Evolutionary conservation across 2,329 filamentous ascomycete species (phyloP), one percentile per base, ranked within the genome.

Genomic region (Tolypocladium ophioglossoides): DNA sequence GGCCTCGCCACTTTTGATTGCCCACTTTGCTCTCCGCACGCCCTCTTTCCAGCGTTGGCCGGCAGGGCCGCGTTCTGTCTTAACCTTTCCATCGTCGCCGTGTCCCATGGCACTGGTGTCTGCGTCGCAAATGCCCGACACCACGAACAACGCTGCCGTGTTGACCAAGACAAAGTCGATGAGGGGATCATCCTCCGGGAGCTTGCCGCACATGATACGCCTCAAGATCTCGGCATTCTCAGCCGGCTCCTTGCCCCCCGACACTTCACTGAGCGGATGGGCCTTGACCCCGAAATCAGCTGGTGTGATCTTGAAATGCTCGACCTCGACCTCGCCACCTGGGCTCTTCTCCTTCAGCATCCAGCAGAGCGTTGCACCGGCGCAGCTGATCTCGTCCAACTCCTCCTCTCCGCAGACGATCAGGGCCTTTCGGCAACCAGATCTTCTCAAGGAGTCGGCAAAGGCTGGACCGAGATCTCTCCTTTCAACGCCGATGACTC

Each of bases 41-140:
- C 92, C 94, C 67, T 96, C 92, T 74, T 95, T 99, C 94, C 94
- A 99, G 64, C 92, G 80, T 55, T 89, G 83, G 16, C 89, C 89
- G 12, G 87, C 91, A 6, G 91, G 91, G 0, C 94, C 92, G 50
- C 86, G 78, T 68, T 97, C 91, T 18, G 74, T 82, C 58, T 95
- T 80, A 49, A 96, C 89, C 44, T 85, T 78, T 0, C 89, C 89
- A 63, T 92, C 87, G 63, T 95, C 89, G 1, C 85, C 88, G 49
- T 78, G 73, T 0, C 89, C 89, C 87, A 95, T 89, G 65, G 82
- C 74, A 66, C 88, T 95, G 34, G 77, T 79, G 55, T 95, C 87
- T 0, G 86, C 83, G 59, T 97, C 92, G 66, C 91, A 95, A 37
- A 96, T 77, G 3, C 94, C 94, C 2, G 89, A 86, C 4, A 87